These are phyloP conservation scores for Endocalyx cinctus DNA, from an alignment of 2,329 filamentous ascomycete genomes.

Conservation along the genomic window DNA sequence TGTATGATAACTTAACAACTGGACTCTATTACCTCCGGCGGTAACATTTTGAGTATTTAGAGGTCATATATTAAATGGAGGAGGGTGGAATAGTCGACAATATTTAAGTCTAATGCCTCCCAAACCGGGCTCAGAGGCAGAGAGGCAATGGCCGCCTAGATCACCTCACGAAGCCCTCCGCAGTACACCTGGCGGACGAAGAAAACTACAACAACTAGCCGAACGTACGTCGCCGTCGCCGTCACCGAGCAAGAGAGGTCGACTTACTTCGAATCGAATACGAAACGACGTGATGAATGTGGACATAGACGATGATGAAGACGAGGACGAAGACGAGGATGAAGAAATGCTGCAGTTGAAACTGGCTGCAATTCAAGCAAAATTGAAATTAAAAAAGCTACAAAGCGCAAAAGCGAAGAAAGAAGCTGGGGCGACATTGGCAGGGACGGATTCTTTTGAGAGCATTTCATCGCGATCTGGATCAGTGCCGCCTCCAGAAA, in stretches of 20 bases:
- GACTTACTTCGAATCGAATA: conserved; percentile 23
- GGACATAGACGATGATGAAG: conserved; percentile 29
- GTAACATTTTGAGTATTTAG: too few relatives aligned
- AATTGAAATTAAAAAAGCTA: conserved; percentile 80
- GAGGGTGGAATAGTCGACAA: too few relatives aligned
- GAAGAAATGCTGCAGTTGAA: conserved; percentile 84
- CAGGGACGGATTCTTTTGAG: too few relatives aligned
- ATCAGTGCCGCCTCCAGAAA: conserved; percentile 13
- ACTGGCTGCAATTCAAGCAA: conserved; percentile 82
- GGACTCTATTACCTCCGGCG: too few relatives aligned
- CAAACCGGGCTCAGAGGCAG: too few relatives aligned
- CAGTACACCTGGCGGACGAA: conserved; percentile 72
- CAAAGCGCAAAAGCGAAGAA: conserved; percentile 56
- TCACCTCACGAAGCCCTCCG: conserved; percentile 62
- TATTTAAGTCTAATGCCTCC: too few relatives aligned
- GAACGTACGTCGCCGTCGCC: conserved; percentile 64
- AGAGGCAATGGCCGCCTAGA: conserved; percentile 65
- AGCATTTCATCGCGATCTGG: conserved; percentile 7
- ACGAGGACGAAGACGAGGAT: conserved; percentile 53
- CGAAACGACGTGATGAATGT: conserved; percentile 12
- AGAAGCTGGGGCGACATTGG: conserved; percentile 14
- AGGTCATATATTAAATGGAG: too few relatives aligned
- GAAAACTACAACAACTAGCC: conserved; percentile 65
- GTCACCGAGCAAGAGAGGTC: conserved; percentile 55
- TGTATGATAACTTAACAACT: too few relatives aligned